phyloP scores from a whole-genome alignment of 2,329 filamentous ascomycete genomes.

The Aspergillus pseudoterreus region DNA sequence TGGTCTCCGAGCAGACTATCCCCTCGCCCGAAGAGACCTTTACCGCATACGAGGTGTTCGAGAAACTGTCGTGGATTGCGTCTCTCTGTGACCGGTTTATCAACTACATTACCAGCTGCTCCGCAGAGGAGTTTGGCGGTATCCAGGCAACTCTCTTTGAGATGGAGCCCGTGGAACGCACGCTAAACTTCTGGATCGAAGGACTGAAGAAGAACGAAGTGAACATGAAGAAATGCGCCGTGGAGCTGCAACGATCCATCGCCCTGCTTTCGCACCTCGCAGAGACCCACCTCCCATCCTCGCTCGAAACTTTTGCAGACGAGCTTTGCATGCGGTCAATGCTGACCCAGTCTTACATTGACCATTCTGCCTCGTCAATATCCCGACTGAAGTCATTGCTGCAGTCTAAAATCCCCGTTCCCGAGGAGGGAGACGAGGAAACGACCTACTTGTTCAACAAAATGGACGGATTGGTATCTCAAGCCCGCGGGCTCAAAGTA shows the following conservation, averaged over 20 bases:
- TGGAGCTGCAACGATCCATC: constrained; percentile 77
- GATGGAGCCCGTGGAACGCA: constrained; percentile 85
- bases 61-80: constrained; percentile 80
- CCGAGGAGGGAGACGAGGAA: constrained; percentile 65
- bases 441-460: constrained; percentile 66
- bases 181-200: constrained; percentile 85
- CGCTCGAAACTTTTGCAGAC: constrained; percentile 70
- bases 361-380: constrained; percentile 69
- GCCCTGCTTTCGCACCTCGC: constrained; percentile 82
- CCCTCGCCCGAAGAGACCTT: constrained; percentile 72
- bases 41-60: constrained; percentile 73
- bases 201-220: constrained; percentile 77
- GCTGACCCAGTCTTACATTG: constrained; percentile 76
- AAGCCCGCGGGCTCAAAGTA: constrained; percentile 80
- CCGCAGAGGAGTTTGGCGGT: constrained; percentile 70
- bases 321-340: constrained; percentile 73
- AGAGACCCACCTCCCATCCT: constrained; percentile 70
- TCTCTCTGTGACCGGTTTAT: constrained; percentile 81
- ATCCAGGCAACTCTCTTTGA: constrained; percentile 82
- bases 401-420: constrained; percentile 58
- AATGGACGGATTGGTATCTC: constrained; percentile 66
- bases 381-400: constrained; percentile 63
- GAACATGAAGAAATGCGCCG: constrained; percentile 76
- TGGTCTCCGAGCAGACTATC: constrained; percentile 64
- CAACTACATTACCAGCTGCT: constrained; percentile 73